Evolutionary conservation across 1,284 basidiomycete species (phyloP).

Genomic region (Ganoderma sinense): DNA sequence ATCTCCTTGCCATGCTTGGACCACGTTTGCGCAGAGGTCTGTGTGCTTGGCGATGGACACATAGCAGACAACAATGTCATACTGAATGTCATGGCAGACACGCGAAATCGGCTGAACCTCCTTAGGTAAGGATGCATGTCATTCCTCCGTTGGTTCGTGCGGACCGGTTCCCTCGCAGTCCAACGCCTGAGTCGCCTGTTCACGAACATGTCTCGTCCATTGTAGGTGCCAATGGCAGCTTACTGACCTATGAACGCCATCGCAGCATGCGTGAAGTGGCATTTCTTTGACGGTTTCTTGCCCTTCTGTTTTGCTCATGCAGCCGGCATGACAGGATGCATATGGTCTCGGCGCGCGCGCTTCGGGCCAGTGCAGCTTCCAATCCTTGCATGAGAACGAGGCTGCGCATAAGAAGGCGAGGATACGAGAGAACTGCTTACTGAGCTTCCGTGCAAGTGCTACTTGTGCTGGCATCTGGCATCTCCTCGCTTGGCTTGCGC

Average conservation of each 20-base stretch:
- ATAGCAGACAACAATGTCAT: conserved; percentile 14
- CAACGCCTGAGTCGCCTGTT: background rate
- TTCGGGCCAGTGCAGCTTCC: too few relatives aligned
- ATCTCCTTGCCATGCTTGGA: background rate
- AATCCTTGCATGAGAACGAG: background rate
- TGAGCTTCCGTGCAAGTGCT: background rate
- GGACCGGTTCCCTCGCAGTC: background rate
- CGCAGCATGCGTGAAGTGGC: too few relatives aligned
- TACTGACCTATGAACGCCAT: too few relatives aligned
- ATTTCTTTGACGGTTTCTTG: too few relatives aligned
- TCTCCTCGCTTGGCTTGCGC: background rate
- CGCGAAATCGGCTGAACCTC: background rate
- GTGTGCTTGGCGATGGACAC: conserved; percentile 11
- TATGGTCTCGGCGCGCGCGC: too few relatives aligned
- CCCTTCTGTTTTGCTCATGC: too few relatives aligned
- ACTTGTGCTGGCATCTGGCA: background rate
- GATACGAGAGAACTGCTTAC: background rate
- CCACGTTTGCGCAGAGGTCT: background rate
- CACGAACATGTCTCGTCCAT: background rate
- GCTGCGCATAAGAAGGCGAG: conserved; percentile 1
- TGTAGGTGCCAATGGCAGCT: background rate
- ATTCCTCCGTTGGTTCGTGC: background rate
- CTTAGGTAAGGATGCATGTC: background rate
- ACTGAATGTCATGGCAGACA: background rate
- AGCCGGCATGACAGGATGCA: too few relatives aligned